Evolutionary conservation across 805 yeast genomes (phyloP).

Genomic region (Lipomyces chichibuensis): DNA sequence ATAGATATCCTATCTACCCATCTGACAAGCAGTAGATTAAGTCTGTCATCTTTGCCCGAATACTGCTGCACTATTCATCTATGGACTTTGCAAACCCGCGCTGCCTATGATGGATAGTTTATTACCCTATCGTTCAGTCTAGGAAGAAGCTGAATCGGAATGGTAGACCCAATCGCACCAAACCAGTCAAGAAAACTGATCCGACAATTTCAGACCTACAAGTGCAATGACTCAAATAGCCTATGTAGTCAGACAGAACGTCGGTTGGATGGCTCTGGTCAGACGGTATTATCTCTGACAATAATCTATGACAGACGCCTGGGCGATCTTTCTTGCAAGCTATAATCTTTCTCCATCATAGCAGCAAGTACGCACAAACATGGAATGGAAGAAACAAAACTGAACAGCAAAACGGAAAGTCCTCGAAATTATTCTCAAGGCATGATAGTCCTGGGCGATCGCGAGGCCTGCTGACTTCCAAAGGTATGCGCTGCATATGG

Average conservation of each 20-base stretch:
- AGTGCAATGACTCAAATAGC: not conserved
- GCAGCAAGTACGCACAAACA: not conserved
- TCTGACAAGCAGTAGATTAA: not conserved
- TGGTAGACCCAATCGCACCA: not conserved
- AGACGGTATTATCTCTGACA: not conserved
- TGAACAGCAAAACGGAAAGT: not conserved
- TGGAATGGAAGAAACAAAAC: not conserved
- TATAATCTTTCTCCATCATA: not conserved
- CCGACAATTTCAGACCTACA: not conserved
- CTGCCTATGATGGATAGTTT: not conserved
- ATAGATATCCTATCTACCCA: not conserved
- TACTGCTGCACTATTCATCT: not conserved
- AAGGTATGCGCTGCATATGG: not conserved
- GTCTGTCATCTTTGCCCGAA: not conserved
- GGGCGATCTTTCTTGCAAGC: not conserved
- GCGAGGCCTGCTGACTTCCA: not conserved
- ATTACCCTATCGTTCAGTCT: not conserved
- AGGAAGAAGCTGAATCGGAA: not conserved
- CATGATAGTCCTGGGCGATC: not conserved
- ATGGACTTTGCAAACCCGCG: not conserved
- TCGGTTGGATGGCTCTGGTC: not conserved
- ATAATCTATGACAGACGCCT: not conserved
- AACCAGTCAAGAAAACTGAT: not conserved
- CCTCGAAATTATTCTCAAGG: not conserved
- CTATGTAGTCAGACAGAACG: not conserved